These are phyloP conservation scores for Cryphonectria parasitica DNA, from an alignment of 2,329 filamentous ascomycete genomes.

Conservation along the genomic window DNA sequence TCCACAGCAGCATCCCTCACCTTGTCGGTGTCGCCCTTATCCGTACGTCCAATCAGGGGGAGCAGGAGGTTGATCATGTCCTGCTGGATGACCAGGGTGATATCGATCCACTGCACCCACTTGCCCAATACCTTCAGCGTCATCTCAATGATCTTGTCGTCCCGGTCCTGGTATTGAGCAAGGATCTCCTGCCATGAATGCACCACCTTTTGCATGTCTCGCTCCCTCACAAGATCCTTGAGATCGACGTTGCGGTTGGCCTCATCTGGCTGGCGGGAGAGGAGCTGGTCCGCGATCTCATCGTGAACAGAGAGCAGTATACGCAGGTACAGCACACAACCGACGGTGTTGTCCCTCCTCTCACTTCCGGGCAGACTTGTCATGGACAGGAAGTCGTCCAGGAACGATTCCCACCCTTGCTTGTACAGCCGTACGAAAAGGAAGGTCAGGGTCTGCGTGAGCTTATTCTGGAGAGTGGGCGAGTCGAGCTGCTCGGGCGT, in stretches of 20 bases:
- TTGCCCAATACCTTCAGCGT: conserved; percentile 90
- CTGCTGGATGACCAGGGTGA: conserved; percentile 88
- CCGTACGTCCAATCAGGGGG: conserved; percentile 80
- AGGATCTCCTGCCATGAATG: conserved; percentile 91
- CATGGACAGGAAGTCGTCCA: conserved; percentile 85
- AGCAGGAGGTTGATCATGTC: conserved; percentile 84
- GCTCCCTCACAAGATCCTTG: conserved; percentile 85
- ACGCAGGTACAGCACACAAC: conserved; percentile 85
- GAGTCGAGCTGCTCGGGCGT: conserved; percentile 67
- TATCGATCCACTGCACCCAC: conserved; percentile 99
- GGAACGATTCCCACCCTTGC: conserved; percentile 83
- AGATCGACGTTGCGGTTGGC: conserved; percentile 84
- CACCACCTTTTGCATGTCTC: conserved; percentile 88
- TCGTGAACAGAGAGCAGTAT: conserved; percentile 91
- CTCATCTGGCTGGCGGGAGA: conserved; percentile 77
- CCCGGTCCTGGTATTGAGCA: conserved; percentile 71
- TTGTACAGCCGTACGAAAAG: conserved; percentile 88
- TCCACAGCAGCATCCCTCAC: conserved; percentile 91
- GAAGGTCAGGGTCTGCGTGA: conserved; percentile 93
- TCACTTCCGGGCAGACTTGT: conserved; percentile 66
- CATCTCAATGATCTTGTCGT: conserved; percentile 79
- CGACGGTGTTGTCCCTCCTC: conserved; percentile 69
- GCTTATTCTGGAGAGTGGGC: conserved; percentile 86
- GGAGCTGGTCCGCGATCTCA: conserved; percentile 91
- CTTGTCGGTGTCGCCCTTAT: conserved; percentile 69